phyloP scores from a whole-genome alignment of 257 asterid species.

The Solanum chilense region DNA sequence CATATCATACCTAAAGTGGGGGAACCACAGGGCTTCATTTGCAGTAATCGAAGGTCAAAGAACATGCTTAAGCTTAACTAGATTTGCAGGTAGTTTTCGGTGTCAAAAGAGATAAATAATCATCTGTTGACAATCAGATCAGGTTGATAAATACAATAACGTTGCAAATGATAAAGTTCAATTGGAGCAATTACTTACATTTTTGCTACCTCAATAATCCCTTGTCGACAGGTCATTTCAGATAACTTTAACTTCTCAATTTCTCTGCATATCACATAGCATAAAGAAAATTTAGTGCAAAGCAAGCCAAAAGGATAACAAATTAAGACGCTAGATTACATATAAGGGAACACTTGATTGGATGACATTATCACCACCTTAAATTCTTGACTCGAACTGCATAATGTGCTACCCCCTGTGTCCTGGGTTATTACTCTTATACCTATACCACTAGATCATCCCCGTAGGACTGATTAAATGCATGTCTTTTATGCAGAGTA shows the following conservation, averaged over 20 bases:
- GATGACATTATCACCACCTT: not conserved
- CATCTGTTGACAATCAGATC: not conserved
- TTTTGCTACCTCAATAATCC: slow-evolving; percentile 87
- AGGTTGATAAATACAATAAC: not conserved
- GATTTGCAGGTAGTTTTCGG: not conserved
- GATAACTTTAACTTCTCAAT: slow-evolving; percentile 87
- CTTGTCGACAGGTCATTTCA: slow-evolving; percentile 91
- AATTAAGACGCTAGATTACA: not conserved
- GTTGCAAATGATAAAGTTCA: not conserved
- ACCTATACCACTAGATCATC: not conserved
- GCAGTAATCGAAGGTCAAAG: not conserved
- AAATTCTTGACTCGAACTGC: not conserved
- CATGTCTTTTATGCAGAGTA: not conserved
- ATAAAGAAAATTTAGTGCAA: not conserved
- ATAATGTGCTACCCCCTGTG: not conserved
- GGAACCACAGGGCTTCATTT: not conserved
- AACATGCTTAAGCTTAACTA: not conserved
- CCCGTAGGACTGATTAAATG: not conserved
- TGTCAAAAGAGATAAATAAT: not conserved
- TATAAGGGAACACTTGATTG: not conserved
- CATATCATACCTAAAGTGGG: not conserved
- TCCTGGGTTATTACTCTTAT: not conserved
- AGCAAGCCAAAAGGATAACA: not conserved
- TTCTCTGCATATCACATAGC: slow-evolving; percentile 38
- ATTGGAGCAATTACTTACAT: slow-evolving; percentile 45